Base-by-base conservation (phyloP, 169 alveolate species). In the Cryptosporidium parvum region DNA sequence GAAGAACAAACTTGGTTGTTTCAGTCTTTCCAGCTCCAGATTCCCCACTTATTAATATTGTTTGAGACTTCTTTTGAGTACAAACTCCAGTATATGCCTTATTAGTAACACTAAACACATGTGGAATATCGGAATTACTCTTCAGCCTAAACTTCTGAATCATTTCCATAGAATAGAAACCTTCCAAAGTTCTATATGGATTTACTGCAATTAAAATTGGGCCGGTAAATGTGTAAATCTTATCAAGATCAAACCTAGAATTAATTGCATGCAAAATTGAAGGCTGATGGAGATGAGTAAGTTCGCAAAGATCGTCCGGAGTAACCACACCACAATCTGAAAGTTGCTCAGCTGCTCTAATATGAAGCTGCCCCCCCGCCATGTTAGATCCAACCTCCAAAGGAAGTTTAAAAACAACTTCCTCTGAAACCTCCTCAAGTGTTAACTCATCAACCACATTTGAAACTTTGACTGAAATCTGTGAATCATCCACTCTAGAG, bases 21-120 rank as follows among this genome's bases (percentile, higher is more conserved):
- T 98, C 99, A 12, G 99, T 98, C 93, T 98, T 98, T 5, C 99
- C 99, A 16, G 99, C 99, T 4, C 99, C 99, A 51, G 98, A 95
- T 92, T 98, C 99, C 0, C 99, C 99, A 16, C 99, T 95, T 72
- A 98, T 98, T 48, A 98, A 96, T 23, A 98, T 96, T 37, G 99
- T 95, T 85, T 98, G 97, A 67, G 95, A 92, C 86, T 95, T 96
- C 80, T 94, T 96, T 84, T 95, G 93, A 91, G 94, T 95, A 35
- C 95, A 94, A 85, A 97, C 91, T 35, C 97, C 96, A 65, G 94
- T 87, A 92, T 96, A 97, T 18, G 99, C 98, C 69, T 96, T 95
- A 67, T 97, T 97, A 1, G 99, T 98, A 33, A 97, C 94, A 85
- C 96, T 94, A 92, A 94, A 98, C 37, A 98, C 97, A 91, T 98